Base-by-base conservation (phyloP, 202 grass and related monocot genomes). In the Alloteropsis angusta region DNA sequence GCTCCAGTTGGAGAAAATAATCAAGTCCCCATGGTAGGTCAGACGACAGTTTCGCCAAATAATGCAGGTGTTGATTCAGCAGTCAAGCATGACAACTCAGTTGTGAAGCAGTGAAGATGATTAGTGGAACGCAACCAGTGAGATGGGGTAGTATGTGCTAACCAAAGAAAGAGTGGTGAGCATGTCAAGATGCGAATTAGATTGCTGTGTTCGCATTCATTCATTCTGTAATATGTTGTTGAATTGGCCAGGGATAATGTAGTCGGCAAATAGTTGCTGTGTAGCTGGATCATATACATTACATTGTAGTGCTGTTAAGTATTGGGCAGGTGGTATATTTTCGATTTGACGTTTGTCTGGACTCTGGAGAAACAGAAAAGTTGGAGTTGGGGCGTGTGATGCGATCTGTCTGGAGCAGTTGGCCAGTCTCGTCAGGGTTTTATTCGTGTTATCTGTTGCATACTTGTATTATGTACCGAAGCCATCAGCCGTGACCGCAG, bases 121-220 rank as follows among this genome's bases (percentile, higher is more conserved):
- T 39, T 39, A 35, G 46, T 48, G 55, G 64, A 57, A 73, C 22
- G 35, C 16, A 41, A 77, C 57, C 15, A 65, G 55, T 6, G 85
- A 86, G 63, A 72, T 68, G 53, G 80, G 48, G 38, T 87, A 82
- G 66, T 86, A 67, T 73, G 87, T 90, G 32, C 76, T 84, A 50
- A 85, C 22, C 74, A 9, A 94, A 82, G 76, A 80, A 52, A 55
- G 88, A 65, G 38, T 67, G 46, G 42, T 37, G 54, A 74, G 69
- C 76, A 18, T 39, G 10, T 52, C 72, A 71, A 77, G 63, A 84
- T 71, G 69, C 83, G 43, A 56, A 52, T 11, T 14, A 49, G 7
- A 37, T 59, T 41, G 23, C 41, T 22, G 17, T 72, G 49, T 60
- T 82, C 59, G 37, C 43, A n/a, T 78, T 38, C 41, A 72, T 60